Evolutionary conservation across 805 yeast species (phyloP).

Genomic region (Komagataella ulmi): DNA sequence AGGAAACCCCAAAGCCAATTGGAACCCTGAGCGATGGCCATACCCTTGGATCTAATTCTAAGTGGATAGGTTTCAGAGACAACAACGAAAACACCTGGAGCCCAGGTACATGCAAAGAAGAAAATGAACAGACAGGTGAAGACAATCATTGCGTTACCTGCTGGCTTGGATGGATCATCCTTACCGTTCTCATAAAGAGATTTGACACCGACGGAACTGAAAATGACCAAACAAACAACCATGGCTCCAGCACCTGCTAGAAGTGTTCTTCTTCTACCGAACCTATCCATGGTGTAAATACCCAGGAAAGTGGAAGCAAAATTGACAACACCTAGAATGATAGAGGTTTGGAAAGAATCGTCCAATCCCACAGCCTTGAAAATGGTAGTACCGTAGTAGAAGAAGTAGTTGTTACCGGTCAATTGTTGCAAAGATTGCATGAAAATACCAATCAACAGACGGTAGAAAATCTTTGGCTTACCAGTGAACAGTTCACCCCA

Average conservation of each 20-base stretch:
- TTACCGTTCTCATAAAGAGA: constrained; percentile 20
- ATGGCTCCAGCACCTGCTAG: constrained; percentile 51
- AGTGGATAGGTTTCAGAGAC: constrained; percentile 49
- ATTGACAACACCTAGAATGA: constrained; percentile 32
- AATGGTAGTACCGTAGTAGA: constrained; percentile 57
- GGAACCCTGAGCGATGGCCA: constrained; percentile 53
- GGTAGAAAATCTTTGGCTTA: constrained; percentile 28
- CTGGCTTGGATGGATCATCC: constrained; percentile 12
- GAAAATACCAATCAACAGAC: constrained; percentile 34
- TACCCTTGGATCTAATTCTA: constrained; percentile 55
- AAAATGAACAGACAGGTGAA: constrained; percentile 49
- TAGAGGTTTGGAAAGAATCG: constrained; percentile 30
- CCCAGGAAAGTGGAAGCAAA: constrained; percentile 38
- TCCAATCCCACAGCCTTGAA: constrained; percentile 36
- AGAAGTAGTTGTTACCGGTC: constrained; percentile 61
- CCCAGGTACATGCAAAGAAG: constrained; percentile 68
- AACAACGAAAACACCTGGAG: constrained; percentile 56
- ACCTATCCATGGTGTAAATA: constrained; percentile 33
- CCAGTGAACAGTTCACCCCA: constrained; percentile 40
- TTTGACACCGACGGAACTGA: constrained; percentile 34
- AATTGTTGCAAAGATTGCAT: constrained; percentile 57
- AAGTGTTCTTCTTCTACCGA: constrained; percentile 55
- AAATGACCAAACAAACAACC: constrained; percentile 45
- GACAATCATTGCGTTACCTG: constrained; percentile 36
- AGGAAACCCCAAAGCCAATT: constrained; percentile 67